phyloP scores from a whole-genome alignment of 2,329 filamentous ascomycete species.

The Furcasterigmium sp. region DNA sequence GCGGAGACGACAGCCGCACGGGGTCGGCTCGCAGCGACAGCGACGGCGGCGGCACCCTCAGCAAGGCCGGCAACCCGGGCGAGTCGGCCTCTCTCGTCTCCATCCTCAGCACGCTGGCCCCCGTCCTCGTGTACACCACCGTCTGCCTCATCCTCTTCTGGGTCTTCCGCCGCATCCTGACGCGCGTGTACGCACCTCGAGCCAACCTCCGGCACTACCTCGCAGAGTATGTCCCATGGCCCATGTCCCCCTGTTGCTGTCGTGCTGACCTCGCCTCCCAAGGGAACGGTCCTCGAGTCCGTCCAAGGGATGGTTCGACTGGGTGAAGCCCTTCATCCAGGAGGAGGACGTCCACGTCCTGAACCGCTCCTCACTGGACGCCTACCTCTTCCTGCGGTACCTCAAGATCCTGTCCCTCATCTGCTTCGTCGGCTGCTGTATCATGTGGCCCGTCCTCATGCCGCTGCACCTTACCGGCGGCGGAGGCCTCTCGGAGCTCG shows the following conservation, averaged over 20 bases:
- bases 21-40: conserved; percentile 37
- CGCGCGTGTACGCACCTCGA: conserved; percentile 51
- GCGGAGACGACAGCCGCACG: conserved; percentile 30
- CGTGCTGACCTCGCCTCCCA: neutral
- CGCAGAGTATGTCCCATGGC: conserved; percentile 34
- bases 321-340: conserved; percentile 62
- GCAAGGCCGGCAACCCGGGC: conserved; percentile 24
- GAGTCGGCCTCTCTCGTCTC: conserved; percentile 34
- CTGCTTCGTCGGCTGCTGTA: conserved; percentile 70
- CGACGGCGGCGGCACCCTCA: conserved; percentile 29
- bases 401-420: conserved; percentile 60
- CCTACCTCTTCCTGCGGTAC: conserved; percentile 82
- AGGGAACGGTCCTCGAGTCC: conserved; percentile 24
- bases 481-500: conserved; percentile 57
- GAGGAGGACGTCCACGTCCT: conserved; percentile 73
- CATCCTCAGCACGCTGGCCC: conserved; percentile 46
- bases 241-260: neutral
- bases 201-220: conserved; percentile 43
- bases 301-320: conserved; percentile 59
- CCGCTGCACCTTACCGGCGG: conserved; percentile 82
- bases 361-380: conserved; percentile 87
- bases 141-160: conserved; percentile 49
- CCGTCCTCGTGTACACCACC: conserved; percentile 41
- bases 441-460: conserved; percentile 82
- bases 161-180: conserved; percentile 38